phyloP scores from a whole-genome alignment of 306 rosid genomes.

The Cicer judaicum region DNA sequence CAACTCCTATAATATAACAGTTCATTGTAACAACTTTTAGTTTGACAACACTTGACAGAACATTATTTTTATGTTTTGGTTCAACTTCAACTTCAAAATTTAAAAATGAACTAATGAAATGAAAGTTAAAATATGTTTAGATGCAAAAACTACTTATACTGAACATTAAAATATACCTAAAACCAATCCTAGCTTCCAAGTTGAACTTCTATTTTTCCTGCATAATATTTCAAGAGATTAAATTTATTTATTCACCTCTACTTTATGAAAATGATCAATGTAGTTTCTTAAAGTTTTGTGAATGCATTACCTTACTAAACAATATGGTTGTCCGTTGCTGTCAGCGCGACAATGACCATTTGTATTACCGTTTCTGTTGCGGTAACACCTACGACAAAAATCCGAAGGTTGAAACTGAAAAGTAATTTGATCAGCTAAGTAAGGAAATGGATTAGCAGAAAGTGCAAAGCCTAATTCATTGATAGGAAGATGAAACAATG shows the following conservation, averaged over 20 bases:
- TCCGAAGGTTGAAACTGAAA: background rate
- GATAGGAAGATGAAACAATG: conserved; percentile 39
- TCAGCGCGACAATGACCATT: conserved; percentile 1
- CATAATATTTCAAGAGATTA: background rate
- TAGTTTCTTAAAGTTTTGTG: conserved; percentile 17
- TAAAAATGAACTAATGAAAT: background rate
- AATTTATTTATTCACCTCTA: background rate
- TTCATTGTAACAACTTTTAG: background rate
- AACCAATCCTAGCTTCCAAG: conserved; percentile 1
- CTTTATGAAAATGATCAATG: background rate
- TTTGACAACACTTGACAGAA: conserved; percentile 1
- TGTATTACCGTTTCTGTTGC: background rate
- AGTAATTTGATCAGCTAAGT: conserved; percentile 25
- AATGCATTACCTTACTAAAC: conserved; percentile 41
- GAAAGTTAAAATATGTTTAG: background rate
- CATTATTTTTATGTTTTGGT: background rate
- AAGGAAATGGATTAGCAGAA: background rate
- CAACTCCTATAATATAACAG: conserved; percentile 17
- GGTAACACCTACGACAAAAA: background rate
- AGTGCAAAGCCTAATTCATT: background rate
- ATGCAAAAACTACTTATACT: background rate
- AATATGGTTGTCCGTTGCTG: background rate
- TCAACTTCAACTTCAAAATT: background rate
- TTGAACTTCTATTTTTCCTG: conserved; percentile 6
- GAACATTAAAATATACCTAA: conserved; percentile 30